Base-by-base conservation (phyloP, 2,329 filamentous ascomycete species). In the Trichoderma polysporum region DNA sequence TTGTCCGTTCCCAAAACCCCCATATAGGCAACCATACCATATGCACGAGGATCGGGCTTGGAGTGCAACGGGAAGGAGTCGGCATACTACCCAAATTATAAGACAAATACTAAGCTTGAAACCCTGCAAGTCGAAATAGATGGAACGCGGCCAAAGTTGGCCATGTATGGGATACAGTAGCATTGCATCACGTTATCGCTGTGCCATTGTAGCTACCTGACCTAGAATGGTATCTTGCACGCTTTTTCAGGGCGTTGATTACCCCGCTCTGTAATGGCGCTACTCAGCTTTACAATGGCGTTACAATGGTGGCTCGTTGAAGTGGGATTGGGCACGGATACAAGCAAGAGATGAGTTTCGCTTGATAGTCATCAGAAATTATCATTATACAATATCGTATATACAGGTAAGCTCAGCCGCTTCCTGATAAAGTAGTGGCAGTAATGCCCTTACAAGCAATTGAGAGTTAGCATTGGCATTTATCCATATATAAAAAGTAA, bases 51-150 rank as follows among this genome's bases (percentile, higher is more conserved):
- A 39, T 39, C 53, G 53, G 53, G 15, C 22, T 57, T 27, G 13
- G 53, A 57, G 19, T 39, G 35, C 25, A 57, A 57, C 35, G 35
- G 53, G 53, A 57, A 57, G 53, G 53, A 57, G 53, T 10, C 53
- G 27, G 22, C 53, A 35, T 33, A n/a, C 52, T 54, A 54, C 17
- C 6, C n/a, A 49, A 49, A n/a, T n/a, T 27, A 22, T 19, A 39
- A 57, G 33, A 57, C 25, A 35, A 22, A 8, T n/a, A 27, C 15
- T 19, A 9, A 15, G 53, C 35, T 57, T 39, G 35, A 22, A 10
- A 39, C 39, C 53, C 39, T 39, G 35, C 35, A 41, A 29, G 33
- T 37, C 22, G 13, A 29, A 27, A 27, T 22, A 57, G 35, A 57
- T 57, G 35, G n/a, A 15, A 27, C 35, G 33, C 12, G 22, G 33